These are phyloP conservation scores for Metschnikowia noctiluminum DNA, from an alignment of 805 yeast species.

Conservation along the genomic window DNA sequence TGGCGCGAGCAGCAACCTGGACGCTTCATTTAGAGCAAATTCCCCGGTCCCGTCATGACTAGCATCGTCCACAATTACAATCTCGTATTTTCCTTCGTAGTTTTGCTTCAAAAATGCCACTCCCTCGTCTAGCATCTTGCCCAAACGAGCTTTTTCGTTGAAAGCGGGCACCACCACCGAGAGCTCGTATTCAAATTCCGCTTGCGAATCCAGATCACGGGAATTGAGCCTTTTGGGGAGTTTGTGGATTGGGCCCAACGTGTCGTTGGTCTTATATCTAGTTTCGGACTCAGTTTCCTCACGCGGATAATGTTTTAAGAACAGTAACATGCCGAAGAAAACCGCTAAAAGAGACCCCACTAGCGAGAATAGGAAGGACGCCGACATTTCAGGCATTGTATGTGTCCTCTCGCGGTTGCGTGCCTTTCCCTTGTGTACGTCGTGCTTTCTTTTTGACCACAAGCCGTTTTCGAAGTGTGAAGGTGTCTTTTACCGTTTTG, in stretches of 20 bases:
- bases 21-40: constrained; percentile 63
- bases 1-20: constrained; percentile 45
- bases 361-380: constrained; percentile 1
- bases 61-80: constrained; percentile 89
- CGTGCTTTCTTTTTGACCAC: neutral
- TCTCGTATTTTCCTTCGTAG: constrained; percentile 54
- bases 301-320: constrained; percentile 65
- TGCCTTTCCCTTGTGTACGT: neutral
- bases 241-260: constrained; percentile 24
- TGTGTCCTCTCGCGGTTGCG: neutral
- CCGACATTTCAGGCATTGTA: constrained; percentile 1
- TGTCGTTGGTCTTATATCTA: constrained; percentile 49
- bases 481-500: too few relatives aligned
- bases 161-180: constrained; percentile 92
- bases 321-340: constrained; percentile 40
- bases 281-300: constrained; percentile 50
- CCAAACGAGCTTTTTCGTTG: constrained; percentile 76
- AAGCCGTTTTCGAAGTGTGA: neutral
- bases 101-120: constrained; percentile 47
- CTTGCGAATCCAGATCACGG: constrained; percentile 12
- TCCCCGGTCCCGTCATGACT: constrained; percentile 76
- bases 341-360: constrained; percentile 16
- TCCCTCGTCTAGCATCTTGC: constrained; percentile 68
- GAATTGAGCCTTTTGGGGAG: constrained; percentile 28
- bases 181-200: constrained; percentile 30